Evolutionary conservation across 495 filamentous ascomycete genomes (phyloP), one percentile per base, ranked within the genome.

Genomic region (Penicillium cataractarum): DNA sequence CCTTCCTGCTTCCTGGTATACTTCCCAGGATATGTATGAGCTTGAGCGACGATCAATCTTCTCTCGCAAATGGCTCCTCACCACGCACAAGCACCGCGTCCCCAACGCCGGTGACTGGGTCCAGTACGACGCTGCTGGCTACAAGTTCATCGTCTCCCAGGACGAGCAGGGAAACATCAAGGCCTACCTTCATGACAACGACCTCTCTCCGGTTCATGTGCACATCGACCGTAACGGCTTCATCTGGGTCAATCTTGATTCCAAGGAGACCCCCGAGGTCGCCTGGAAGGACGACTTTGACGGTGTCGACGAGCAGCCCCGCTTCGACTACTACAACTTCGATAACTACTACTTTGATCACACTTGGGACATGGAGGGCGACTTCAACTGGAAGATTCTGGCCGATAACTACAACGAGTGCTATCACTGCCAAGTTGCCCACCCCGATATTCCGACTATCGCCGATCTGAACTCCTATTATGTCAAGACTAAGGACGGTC

Each of bases 321-420:
- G 78, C 7, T 77, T 78, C 69, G 55, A 72, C 58, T 64, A 77
- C 35, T 80, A 75, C 68, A 71, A 82, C 62, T 82, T 81, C 56
- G 73, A 75, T 4, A 69, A 83, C 6, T 84, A 79, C 65, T 40
- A 57, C 26, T 83, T 77, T 57, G 80, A 82, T 57, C 79, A 84
- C 61, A 71, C 62, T 21, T 84, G 78, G 79, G 70, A 78, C 15
- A 76, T 78, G 73, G 79, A 78, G 50, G 78, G 73, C 4, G 71
- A 71, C 0, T 78, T 74, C 63, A 84, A 84, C 71, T 84, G 80
- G 81, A 84, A 84, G 72, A 76, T 76, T 42, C 57, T 80, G 1
- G 73, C 73, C 39, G 80, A 82, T 54, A 82, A 82, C 71, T 83
- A 82, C 70, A 82, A 82, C 62, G 79, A 83, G 62, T 84, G 80